Evolutionary conservation across 2,329 filamentous ascomycete species (phyloP).

Genomic region (Trichoderma asperellum): DNA sequence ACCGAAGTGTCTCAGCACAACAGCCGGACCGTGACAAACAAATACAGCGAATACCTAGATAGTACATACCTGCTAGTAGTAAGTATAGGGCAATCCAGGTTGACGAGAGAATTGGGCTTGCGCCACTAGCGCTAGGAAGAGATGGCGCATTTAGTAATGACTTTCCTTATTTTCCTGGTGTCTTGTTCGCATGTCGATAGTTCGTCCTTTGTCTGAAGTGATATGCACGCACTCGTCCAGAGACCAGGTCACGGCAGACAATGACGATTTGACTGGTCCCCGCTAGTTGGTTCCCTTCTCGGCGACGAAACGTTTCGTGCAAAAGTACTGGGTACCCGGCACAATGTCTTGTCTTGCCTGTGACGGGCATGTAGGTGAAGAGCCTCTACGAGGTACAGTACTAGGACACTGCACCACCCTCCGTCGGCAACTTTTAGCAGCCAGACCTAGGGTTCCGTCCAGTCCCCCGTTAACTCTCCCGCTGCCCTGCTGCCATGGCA

Average conservation of each 20-base stretch:
- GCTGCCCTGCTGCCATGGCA: slow-evolving; percentile 29
- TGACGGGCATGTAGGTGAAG: not conserved
- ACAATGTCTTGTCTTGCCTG: not conserved
- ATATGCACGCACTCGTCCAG: slow-evolving; percentile 20
- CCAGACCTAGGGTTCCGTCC: slow-evolving; percentile 23
- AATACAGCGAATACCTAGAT: no score
- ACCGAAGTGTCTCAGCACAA: not conserved
- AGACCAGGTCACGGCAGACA: not conserved
- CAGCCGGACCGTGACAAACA: not conserved
- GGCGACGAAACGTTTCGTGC: not conserved
- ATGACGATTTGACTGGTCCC: slow-evolving; percentile 4
- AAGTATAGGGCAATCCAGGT: not conserved
- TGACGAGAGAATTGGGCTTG: slow-evolving; percentile 5
- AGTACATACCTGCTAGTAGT: not conserved
- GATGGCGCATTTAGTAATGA: not conserved
- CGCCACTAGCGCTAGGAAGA: slow-evolving; percentile 12
- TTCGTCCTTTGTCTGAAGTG: not conserved
- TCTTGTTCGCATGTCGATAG: not conserved
- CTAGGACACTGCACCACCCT: not conserved
- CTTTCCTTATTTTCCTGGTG: not conserved
- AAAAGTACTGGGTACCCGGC: not conserved
- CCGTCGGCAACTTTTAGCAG: slow-evolving; percentile 15
- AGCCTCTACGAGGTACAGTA: not conserved
- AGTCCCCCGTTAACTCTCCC: slow-evolving; percentile 26
- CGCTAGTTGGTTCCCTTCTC: not conserved